Evolutionary conservation across 75 land plant genomes (phyloP), one percentile per base, ranked within the genome.

Genomic region (Cunninghamia lanceolata): DNA sequence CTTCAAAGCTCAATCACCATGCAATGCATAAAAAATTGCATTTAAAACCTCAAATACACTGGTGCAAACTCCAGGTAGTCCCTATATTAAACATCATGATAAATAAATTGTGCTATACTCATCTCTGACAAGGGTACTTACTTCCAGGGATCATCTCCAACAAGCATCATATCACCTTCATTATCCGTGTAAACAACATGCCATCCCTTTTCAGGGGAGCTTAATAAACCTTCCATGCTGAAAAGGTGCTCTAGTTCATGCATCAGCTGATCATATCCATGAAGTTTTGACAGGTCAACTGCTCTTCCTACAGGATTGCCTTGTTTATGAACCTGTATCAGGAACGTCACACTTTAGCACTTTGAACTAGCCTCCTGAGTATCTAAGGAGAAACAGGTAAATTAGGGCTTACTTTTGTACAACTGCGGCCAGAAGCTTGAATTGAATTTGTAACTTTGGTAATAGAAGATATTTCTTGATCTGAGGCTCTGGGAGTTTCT

Each of bases 71-170:
- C 75, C 4, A 11, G 73, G 2, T 32, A 73, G 0, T 63, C 7
- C 36, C 43, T 25, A 77, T 77, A 38, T 39, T 39, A 40, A 39
- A 39, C 8, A 39, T 40, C 21, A 77, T 77, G 45, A 77, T 39
- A 19, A 40, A 39, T 40, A 77, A 39, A 77, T 21, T 77, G 45
- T 19, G 3, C n/a, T 25, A 36, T 7, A 35, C 2, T 32, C 39
- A 17, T 47, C 50, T 85, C 50, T 53, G 45, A 42, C 36, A 21
- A 85, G 46, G 79, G 7, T 36, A 91, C 93, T 56, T 85, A 96
- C 98, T 88, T 82, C 98, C 98, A 96, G 9, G 98, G 98, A 71
- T 96, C 97, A 89, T 96, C 97, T 50, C 98, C 96, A 68, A 93
- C 99, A 35, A 94, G 96, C 94, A 97, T 96, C 86, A 94, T 88